Conservation (phyloP, 441 rosid genomes). For the Euphorbia neoarborescens region DNA sequence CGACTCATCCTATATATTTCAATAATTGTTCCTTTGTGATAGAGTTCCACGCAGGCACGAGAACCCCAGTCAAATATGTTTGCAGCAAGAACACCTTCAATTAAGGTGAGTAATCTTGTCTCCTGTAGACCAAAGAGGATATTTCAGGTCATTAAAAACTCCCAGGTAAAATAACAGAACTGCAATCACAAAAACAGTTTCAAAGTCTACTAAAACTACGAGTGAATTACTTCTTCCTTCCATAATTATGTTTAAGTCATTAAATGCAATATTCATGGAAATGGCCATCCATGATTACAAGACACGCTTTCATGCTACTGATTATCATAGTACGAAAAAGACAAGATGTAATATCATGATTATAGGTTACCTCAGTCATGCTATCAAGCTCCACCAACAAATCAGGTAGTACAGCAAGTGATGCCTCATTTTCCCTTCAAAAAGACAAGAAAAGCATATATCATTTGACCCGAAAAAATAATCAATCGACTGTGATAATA, state of each 20-base stretch:
- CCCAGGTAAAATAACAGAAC: neutral
- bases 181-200: neutral
- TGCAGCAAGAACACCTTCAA: conserved; percentile 97
- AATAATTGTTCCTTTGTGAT: conserved; percentile 93
- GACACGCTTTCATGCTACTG: neutral
- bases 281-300: neutral
- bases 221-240: neutral
- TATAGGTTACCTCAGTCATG: conserved; percentile 61
- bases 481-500: conserved; percentile 1
- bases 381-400: conserved; percentile 75
- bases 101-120: conserved; percentile 69
- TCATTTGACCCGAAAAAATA: neutral
- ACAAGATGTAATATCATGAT: conserved; percentile 11
- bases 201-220: neutral
- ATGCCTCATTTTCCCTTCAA: conserved; percentile 94
- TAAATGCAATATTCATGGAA: neutral
- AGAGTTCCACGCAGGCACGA: conserved; percentile 94
- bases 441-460: conserved; percentile 7
- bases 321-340: neutral
- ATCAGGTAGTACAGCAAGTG: conserved; percentile 93
- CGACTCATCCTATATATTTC: conserved; percentile 99
- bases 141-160: conserved; percentile 1
- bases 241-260: neutral
- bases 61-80: conserved; percentile 99
- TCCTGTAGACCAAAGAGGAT: conserved; percentile 46